Base-by-base conservation (phyloP, 2,329 filamentous ascomycete species). In the Septoria petroselini region DNA sequence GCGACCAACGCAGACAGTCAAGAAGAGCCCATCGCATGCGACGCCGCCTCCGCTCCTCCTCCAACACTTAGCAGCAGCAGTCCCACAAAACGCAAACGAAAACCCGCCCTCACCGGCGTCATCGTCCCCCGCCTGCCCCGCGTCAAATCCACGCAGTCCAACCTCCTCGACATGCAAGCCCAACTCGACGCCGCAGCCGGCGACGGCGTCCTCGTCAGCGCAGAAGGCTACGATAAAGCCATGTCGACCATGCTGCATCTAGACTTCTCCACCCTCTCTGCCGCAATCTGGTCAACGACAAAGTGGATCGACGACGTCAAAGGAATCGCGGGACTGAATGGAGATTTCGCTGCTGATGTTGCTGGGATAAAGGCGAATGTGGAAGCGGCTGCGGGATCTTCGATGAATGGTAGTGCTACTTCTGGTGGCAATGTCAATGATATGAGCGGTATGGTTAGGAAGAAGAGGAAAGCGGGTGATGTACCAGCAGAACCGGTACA, bases 281-380 rank as follows among this genome's bases (percentile, higher is more conserved):
- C 84, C 40, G 83, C 85, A 0, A 72, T 71, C 1, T 73, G 75
- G 25, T 88, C 85, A 61, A 88, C 86, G 2, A 71, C 69, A 43
- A 80, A 85, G 45, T 93, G 87, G 86, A 75, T 83, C 35, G 76
- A 76, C 11, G 86, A 91, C 62, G 81, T 85, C 1, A 78, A 40
- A 3, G 57, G 54, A 9, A 60, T 63, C 8, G 42, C 54, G 35
- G 54, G 60, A 5, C 23, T 54, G 8, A 33, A 42, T 41, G 17
- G 38, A 31, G 59, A 63, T 7, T 61, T 61, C 48, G 59, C 44
- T 2, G 19, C 62, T 4, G 49, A 51, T 3, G 38, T 63, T 4
- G 39, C 43, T 6, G 64, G 64, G 2, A 51, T 41, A 15, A n/a
- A n/a, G n/a, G 58, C 57, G 8, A 41, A 37, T 17, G 17, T 40